These are phyloP conservation scores for Ogataea trehaloabstinens DNA, from an alignment of 805 yeast genomes.

Conservation along the genomic window DNA sequence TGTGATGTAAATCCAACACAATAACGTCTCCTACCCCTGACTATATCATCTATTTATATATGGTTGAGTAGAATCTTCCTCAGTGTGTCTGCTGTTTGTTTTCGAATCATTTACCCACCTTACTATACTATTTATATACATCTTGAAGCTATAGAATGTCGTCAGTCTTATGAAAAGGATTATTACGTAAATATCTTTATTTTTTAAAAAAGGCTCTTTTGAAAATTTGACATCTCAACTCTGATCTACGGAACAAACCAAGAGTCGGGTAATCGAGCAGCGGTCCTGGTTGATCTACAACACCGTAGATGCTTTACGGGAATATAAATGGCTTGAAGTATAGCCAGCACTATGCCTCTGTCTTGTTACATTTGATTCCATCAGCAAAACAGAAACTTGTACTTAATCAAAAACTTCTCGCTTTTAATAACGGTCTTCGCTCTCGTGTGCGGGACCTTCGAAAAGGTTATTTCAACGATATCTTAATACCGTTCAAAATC, in stretches of 20 bases:
- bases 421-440: slow-evolving; percentile 16
- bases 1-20: slow-evolving; percentile 17
- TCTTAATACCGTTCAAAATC: slow-evolving; percentile 17
- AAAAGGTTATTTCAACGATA: slow-evolving; percentile 21
- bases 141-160: too few species aligned
- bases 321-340: slow-evolving; percentile 1
- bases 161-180: too few species aligned
- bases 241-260: too few species aligned
- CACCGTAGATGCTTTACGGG: slow-evolving; percentile 13
- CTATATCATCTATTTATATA: neutral
- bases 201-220: too few species aligned
- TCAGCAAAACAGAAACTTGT: slow-evolving; percentile 11
- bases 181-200: too few species aligned
- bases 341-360: slow-evolving; percentile 11
- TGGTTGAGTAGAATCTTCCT: neutral
- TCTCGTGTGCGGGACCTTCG: slow-evolving; percentile 18
- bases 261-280: too few species aligned
- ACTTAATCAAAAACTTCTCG: slow-evolving; percentile 12
- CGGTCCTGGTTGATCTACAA: too few species aligned
- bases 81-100: neutral
- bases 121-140: neutral
- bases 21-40: neutral
- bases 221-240: too few species aligned
- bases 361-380: slow-evolving; percentile 18
- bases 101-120: neutral